Evolutionary conservation across 768 basidiomycete genomes (phyloP).

Genomic region (Russula dissimulans): DNA sequence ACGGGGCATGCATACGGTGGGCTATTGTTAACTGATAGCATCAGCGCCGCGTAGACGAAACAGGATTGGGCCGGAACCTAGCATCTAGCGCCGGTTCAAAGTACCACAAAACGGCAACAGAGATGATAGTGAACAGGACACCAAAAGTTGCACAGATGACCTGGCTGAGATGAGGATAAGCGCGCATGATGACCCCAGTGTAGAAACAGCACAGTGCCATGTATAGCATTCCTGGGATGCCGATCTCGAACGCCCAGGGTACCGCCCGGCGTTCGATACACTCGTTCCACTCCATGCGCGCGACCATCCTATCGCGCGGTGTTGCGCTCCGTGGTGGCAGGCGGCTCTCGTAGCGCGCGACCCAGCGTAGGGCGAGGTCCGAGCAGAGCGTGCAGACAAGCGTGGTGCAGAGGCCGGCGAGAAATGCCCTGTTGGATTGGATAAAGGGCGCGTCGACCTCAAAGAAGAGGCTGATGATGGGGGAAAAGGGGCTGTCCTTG

Average conservation of each 20-base stretch:
- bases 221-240: conserved; percentile 5
- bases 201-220: neutral
- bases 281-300: conserved; percentile 14
- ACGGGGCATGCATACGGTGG: neutral
- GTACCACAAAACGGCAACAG: neutral
- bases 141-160: neutral
- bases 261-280: conserved; percentile 2
- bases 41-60: neutral
- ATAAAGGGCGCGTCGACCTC: neutral
- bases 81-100: conserved; percentile 7
- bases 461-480: conserved; percentile 13
- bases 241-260: conserved; percentile 7
- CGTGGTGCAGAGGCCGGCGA: conserved; percentile 7
- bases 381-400: conserved; percentile 7
- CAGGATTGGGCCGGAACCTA: neutral
- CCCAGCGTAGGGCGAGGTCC: conserved; percentile 10
- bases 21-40: too few relatives aligned
- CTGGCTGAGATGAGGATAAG: neutral
- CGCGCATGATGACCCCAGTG: neutral
- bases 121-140: neutral
- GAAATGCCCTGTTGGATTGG: conserved; percentile 4
- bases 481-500: neutral
- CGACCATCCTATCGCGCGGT: conserved; percentile 7
- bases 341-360: conserved; percentile 1
- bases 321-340: neutral